These are phyloP conservation scores for Podospora australis DNA, from an alignment of 495 filamentous ascomycete species.

Conservation along the genomic window DNA sequence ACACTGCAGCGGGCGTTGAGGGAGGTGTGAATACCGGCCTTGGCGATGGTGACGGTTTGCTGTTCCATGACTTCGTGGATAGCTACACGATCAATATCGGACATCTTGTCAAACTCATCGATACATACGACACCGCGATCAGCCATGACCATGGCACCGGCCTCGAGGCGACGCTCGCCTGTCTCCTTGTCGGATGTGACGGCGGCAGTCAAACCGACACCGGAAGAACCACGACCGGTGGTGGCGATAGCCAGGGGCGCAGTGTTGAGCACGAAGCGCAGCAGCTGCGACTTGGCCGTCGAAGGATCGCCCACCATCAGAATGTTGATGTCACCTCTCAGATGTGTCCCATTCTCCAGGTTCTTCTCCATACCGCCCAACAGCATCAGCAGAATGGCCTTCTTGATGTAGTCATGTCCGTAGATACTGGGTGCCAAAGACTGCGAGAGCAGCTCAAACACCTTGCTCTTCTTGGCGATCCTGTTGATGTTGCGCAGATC, in stretches of 20 bases:
- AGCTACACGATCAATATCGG: conserved; percentile 92
- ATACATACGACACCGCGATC: conserved; percentile 98
- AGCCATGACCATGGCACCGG: conserved; percentile 97
- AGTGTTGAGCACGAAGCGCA: conserved; percentile 96
- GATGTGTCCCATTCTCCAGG: conserved; percentile 93
- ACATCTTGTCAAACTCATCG: conserved; percentile 99
- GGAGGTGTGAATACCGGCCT: conserved; percentile 96
- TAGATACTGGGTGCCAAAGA: conserved; percentile 97
- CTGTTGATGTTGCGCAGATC: conserved; percentile 99
- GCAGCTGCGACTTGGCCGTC: conserved; percentile 94
- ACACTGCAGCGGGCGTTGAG: conserved; percentile 97
- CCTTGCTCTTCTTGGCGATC: conserved; percentile 87
- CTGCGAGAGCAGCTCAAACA: conserved; percentile 90
- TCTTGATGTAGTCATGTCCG: conserved; percentile 97
- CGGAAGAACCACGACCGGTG: conserved; percentile 93
- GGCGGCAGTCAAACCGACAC: conserved; percentile 95
- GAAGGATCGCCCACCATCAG: conserved; percentile 99
- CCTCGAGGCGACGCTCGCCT: conserved; percentile 88
- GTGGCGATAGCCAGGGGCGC: conserved; percentile 96
- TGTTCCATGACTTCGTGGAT: conserved; percentile 99
- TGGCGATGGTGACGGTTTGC: conserved; percentile 98
- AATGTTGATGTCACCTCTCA: conserved; percentile 98
- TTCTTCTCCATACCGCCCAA: conserved; percentile 99
- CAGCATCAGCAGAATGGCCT: conserved; percentile 93
- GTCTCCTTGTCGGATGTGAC: conserved; percentile 97